Percentiles rank a stretch among this genome's conserved stretches.
Conservation (phyloP, 2,329 filamentous ascomycete species). For the Rosellinia necatrix region DNA sequence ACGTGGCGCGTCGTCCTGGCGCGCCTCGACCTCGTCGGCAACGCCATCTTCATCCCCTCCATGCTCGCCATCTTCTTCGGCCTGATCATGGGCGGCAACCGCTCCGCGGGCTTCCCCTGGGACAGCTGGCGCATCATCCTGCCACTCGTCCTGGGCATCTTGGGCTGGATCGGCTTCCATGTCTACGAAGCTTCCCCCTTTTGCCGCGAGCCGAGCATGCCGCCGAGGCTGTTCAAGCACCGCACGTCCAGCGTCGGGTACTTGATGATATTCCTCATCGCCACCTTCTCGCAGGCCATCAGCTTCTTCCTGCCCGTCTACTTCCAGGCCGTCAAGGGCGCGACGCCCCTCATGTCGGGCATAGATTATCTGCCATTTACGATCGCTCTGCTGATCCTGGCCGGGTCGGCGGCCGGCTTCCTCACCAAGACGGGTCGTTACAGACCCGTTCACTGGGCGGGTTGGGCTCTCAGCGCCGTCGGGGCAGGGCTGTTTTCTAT, state of each 20-base stretch:
- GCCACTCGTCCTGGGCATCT: not conserved
- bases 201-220: not conserved
- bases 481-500: conserved; percentile 45
- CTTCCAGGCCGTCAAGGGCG: not conserved
- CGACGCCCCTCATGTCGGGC: not conserved
- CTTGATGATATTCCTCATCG: not conserved
- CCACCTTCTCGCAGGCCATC: not conserved
- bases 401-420: conserved; percentile 32
- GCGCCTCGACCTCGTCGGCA: not conserved
- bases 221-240: not conserved
- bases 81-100: not conserved
- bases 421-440: conserved; percentile 21
- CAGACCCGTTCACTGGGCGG: conserved; percentile 33
- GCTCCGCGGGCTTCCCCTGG: not conserved
- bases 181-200: not conserved
- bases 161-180: not conserved
- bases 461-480: conserved; percentile 39
- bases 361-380: not conserved
- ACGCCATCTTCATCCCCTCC: not conserved
- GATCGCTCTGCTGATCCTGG: not conserved
- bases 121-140: not conserved
- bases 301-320: conserved; percentile 1
- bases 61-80: not conserved
- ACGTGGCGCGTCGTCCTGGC: not conserved
- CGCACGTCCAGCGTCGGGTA: not conserved